Base-by-base conservation (phyloP, 176 grass and related monocot genomes). In the Carex pumila region DNA sequence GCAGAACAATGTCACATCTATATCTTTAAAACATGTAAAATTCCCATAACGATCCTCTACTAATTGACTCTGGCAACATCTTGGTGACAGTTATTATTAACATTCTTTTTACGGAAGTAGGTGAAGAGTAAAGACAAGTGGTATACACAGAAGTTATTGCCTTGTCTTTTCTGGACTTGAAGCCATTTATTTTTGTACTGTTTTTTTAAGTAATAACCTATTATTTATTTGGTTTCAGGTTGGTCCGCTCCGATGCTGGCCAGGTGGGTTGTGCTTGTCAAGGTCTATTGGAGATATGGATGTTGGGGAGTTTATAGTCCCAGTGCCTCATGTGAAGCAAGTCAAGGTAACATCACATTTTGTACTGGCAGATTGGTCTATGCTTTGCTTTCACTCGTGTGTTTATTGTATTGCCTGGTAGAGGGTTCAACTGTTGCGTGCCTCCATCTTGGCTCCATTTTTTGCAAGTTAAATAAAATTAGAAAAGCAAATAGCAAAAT, bases 321-420 rank as follows among this genome's bases (percentile, higher is more conserved):
- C 96, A 1, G 90, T 98, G 83, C 92, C 96, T 36, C 91, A 98
- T 90, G 96, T 98, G 21, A 98, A 98, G 83, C 92, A 98, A 95
- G 96, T 98, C 75, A 98, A 98, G 91, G 96, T 98, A 85, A 89
- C 68, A 69, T 65, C 70, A 69, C 57, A 57, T 7, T 29, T 7
- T 29, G 29, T 34, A 55, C 50, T 32, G 12, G 14, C 57, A 9
- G 50, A 34, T 77, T 55, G 49, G 13, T 77, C 50, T 21, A 34
- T 77, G 50, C 12, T 77, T 56, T 77, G 13, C 25, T 56, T 77
- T 32, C 1, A 50, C 70, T 73, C 39, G 0, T 21, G 19, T 73
- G 70, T 52, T 73, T 73, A 52, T 14, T 73, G n/a, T 73, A 25
- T 52, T 73, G 70, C 70, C 18, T 73, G 70, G 19, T 50, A 41